phyloP scores from a whole-genome alignment of 352 stramenopile species.

The Phytophthora hybrid region DNA sequence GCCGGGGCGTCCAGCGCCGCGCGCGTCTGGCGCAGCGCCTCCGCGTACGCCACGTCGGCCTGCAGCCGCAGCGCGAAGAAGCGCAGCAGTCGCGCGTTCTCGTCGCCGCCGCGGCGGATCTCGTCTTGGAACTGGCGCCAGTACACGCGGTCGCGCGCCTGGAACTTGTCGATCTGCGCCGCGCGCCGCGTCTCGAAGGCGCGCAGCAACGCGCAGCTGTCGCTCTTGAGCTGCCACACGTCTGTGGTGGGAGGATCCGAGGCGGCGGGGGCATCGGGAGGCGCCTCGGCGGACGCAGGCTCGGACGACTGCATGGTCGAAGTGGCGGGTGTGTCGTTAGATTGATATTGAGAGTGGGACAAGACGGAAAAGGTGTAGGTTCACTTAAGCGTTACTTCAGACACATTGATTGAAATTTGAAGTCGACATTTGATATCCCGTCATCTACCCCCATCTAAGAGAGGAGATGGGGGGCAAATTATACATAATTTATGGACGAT shows the following conservation, averaged over 20 bases:
- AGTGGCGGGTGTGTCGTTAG: no score
- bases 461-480: background rate
- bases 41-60: conserved; percentile 80
- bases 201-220: conserved; percentile 68
- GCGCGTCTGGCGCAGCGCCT: conserved; percentile 71
- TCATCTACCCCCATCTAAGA: no score
- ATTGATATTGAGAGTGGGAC: no score
- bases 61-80: conserved; percentile 78
- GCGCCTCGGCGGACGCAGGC: no score
- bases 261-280: background rate
- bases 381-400: no score
- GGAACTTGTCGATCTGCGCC: conserved; percentile 75
- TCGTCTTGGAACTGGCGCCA: conserved; percentile 86
- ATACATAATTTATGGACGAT: background rate
- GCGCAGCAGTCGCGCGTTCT: conserved; percentile 69
- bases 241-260: conserved; percentile 14
- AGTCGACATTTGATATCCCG: no score
- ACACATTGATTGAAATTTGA: no score
- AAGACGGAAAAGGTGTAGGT: no score
- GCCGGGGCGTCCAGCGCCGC: conserved; percentile 55
- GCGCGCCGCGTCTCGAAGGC: conserved; percentile 73
- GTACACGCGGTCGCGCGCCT: conserved; percentile 72
- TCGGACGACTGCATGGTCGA: background rate
- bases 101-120: conserved; percentile 66
- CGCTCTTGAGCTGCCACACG: conserved; percentile 67